A percentile compares a stretch with the other conserved stretches of the same genome.
Evolutionary conservation across 108 stramenopile species (phyloP).

Genomic region (Epithemia pelagica): DNA sequence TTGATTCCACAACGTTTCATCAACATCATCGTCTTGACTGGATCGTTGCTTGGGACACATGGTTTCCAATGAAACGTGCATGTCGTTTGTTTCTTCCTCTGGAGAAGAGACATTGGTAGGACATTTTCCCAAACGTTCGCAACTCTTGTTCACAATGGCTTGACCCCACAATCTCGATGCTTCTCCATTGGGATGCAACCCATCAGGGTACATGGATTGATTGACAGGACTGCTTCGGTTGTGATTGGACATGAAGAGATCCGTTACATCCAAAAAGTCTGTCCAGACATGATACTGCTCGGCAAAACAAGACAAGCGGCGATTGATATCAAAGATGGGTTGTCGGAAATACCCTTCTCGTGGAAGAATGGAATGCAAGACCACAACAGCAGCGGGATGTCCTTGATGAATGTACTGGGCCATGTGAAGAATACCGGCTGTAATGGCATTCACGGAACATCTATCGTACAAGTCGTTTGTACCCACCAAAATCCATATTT

Average conservation of each 20-base stretch:
- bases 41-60: neutral
- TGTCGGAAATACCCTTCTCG: neutral
- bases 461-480: conserved; percentile 10
- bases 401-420: conserved; percentile 5
- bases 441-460: conserved; percentile 1
- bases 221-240: neutral
- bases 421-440: conserved; percentile 8
- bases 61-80: neutral
- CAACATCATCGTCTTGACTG: neutral
- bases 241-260: conserved; percentile 5
- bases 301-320: conserved; percentile 9
- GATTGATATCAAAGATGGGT: conserved; percentile 13
- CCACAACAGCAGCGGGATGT: conserved; percentile 6
- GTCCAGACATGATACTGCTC: neutral
- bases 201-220: conserved; percentile 8
- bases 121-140: neutral
- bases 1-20: neutral
- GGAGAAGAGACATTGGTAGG: neutral
- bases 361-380: conserved; percentile 11
- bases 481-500: conserved; percentile 6
- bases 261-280: conserved; percentile 14
- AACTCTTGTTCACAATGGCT: conserved; percentile 7
- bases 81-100: neutral
- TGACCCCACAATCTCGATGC: conserved; percentile 12
- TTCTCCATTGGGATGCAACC: conserved; percentile 17